Conservation (phyloP, 139 green algal genomes). For the Ettlia oleoabundans region DNA sequence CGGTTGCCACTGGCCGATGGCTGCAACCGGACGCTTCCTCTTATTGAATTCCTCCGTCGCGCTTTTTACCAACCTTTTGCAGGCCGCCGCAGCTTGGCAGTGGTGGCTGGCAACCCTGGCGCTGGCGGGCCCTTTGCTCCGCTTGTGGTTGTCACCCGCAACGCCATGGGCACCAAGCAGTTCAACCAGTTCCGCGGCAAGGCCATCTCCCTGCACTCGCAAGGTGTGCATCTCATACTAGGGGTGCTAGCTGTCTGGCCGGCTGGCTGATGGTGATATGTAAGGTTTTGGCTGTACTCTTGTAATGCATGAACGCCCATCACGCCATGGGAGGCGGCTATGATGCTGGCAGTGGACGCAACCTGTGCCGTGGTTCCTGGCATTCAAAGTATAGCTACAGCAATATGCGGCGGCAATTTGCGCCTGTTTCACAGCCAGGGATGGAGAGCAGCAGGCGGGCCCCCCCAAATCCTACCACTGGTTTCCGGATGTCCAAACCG, state of each 20-base stretch:
- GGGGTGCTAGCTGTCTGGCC: too few relatives aligned
- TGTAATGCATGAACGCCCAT: too few relatives aligned
- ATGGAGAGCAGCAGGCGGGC: too few relatives aligned
- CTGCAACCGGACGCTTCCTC: not conserved
- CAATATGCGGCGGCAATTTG: too few relatives aligned
- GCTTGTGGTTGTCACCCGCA: conserved; percentile 80
- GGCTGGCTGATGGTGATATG: too few relatives aligned
- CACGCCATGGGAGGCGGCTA: too few relatives aligned
- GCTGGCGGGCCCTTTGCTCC: conserved; percentile 89
- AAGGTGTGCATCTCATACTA: conserved; percentile 65
- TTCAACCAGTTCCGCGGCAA: conserved; percentile 99
- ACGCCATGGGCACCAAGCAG: conserved; percentile 90
- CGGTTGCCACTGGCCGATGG: not conserved
- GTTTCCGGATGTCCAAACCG: too few relatives aligned
- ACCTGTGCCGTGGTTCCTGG: not conserved
- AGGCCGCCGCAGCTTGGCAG: conserved; percentile 34
- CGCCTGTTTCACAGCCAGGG: too few relatives aligned
- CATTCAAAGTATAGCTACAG: too few relatives aligned
- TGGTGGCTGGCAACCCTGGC: conserved; percentile 78
- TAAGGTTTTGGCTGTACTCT: not conserved
- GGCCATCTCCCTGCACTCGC: conserved; percentile 97
- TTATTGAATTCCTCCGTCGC: not conserved
- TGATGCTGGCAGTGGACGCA: too few relatives aligned
- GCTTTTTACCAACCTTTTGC: not conserved
- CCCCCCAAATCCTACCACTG: too few relatives aligned